Conservation (phyloP, 148 eudicot species). For the Camellia japonica region DNA sequence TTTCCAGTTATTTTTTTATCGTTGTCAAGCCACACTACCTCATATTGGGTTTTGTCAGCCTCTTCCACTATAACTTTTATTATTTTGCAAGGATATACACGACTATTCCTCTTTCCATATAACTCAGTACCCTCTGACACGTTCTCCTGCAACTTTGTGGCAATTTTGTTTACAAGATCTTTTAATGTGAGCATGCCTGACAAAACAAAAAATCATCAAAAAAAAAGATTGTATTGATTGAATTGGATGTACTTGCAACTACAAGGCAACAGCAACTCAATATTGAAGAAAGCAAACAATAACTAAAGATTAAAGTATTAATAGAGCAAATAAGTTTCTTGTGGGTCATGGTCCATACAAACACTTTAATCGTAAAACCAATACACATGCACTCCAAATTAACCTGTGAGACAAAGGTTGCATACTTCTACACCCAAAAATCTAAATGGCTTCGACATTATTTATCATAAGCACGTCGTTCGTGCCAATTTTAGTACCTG, state of each 20-base stretch:
- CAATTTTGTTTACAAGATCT: constrained; percentile 65
- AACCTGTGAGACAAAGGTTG: background rate
- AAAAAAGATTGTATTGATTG: background rate
- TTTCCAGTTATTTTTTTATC: constrained; percentile 53
- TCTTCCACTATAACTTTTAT: constrained; percentile 58
- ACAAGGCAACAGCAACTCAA: background rate
- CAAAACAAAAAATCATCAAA: constrained; percentile 1
- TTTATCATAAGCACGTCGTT: background rate
- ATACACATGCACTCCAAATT: too few species aligned
- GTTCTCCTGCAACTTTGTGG: constrained; percentile 53
- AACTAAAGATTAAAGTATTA: background rate
- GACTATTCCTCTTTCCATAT: constrained; percentile 65
- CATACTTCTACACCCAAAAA: background rate
- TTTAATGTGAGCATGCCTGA: constrained; percentile 87
- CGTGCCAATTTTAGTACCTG: background rate
- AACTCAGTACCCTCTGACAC: constrained; percentile 73
- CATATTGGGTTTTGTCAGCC: constrained; percentile 49
- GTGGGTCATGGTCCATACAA: too few species aligned
- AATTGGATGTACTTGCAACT: background rate
- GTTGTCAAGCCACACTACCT: constrained; percentile 83
- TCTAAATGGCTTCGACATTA: background rate
- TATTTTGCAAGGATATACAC: constrained; percentile 64
- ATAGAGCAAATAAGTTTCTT: too few species aligned
- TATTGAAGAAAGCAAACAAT: background rate
- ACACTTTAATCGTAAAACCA: too few species aligned